Evolutionary conservation across 805 yeast genomes (phyloP).

Genomic region (Teunomyces lycoperdinae): DNA sequence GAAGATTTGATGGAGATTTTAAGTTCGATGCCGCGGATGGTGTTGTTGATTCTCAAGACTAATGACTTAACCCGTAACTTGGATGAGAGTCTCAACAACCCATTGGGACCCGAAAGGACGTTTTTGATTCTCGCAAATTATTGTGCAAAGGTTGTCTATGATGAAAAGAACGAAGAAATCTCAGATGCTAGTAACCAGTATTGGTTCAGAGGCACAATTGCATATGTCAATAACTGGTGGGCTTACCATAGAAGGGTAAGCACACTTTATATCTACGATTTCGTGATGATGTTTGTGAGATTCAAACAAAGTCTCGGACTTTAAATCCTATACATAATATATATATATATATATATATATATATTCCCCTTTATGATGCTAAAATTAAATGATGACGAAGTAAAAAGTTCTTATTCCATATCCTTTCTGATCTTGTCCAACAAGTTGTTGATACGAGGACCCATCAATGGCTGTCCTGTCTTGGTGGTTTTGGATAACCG

Average conservation of each 20-base stretch:
- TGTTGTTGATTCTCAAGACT: constrained; percentile 83
- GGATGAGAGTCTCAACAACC: constrained; percentile 78
- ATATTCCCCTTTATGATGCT: constrained; percentile 2
- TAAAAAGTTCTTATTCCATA: not conserved
- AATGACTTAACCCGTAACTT: constrained; percentile 88
- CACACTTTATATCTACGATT: constrained; percentile 33
- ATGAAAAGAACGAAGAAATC: constrained; percentile 54
- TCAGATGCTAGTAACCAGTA: constrained; percentile 13
- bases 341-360: constrained; percentile 1
- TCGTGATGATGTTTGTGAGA: constrained; percentile 21
- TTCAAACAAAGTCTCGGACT: constrained; percentile 7
- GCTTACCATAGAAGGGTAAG: constrained; percentile 29
- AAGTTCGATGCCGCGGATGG: constrained; percentile 79
- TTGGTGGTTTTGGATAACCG: constrained; percentile 50
- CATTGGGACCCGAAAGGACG: constrained; percentile 83
- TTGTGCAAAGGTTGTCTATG: constrained; percentile 77
- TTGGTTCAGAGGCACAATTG: constrained; percentile 18
- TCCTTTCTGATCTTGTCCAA: constrained; percentile 62
- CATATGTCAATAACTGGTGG: constrained; percentile 28
- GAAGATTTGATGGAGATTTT: constrained; percentile 76
- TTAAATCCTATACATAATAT: not conserved
- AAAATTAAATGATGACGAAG: constrained; percentile 1
- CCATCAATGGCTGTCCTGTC: constrained; percentile 88
- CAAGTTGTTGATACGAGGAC: constrained; percentile 76
- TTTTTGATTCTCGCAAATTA: constrained; percentile 87